Evolutionary conservation across 192 early-diverging fungal genomes (phyloP).

Genomic region (Rhizoclosmatium globosum): DNA sequence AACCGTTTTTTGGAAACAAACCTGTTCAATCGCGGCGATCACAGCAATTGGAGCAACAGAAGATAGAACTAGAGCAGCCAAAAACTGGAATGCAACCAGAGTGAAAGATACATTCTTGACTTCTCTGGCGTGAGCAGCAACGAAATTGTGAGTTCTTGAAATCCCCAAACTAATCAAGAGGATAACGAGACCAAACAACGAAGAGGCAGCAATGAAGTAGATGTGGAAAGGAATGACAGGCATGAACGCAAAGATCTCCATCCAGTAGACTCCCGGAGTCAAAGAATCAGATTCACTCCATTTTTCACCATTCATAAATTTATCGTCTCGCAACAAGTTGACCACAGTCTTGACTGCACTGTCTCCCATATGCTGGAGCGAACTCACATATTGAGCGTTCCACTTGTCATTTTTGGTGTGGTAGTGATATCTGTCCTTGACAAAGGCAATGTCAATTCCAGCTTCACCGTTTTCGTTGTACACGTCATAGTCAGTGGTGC

Average conservation of each 20-base stretch:
- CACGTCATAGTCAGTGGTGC: constrained; percentile 49
- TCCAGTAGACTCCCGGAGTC: constrained; percentile 10
- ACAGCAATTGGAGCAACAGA: constrained; percentile 3
- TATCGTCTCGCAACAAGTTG: neutral
- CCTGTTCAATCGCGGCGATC: constrained; percentile 4
- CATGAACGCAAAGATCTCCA: constrained; percentile 5
- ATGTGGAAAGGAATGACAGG: neutral
- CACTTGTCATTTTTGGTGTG: constrained; percentile 48
- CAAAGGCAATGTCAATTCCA: constrained; percentile 50
- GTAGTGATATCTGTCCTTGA: constrained; percentile 44
- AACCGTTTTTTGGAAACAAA: neutral
- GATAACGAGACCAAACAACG: neutral
- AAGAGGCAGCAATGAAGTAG: neutral
- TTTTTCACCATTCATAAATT: constrained; percentile 1
- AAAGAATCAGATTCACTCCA: no score
- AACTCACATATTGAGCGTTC: constrained; percentile 15
- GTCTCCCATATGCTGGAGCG: constrained; percentile 51
- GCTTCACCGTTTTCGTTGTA: constrained; percentile 38
- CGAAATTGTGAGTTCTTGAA: neutral
- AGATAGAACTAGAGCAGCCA: neutral
- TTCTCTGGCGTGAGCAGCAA: neutral
- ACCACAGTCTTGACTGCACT: constrained; percentile 38
- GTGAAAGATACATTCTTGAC: neutral
- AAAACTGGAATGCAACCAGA: neutral
- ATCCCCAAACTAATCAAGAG: neutral